Base-by-base conservation (phyloP, 225 moss, liverwort and hornwort species). In the Lunularia cruciata region DNA sequence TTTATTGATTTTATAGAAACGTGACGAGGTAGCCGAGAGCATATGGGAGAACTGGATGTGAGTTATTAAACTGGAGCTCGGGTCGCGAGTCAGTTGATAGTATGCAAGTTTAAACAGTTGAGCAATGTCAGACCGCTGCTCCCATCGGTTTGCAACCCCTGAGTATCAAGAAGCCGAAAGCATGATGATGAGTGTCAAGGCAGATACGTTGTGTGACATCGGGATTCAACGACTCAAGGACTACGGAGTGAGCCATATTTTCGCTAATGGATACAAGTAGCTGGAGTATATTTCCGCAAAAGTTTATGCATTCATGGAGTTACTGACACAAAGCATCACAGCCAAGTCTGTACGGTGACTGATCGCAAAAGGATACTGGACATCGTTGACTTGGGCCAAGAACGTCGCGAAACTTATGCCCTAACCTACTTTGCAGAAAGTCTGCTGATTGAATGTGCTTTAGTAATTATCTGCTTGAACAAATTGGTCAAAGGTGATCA, bases 351-450 rank as follows among this genome's bases (percentile, higher is more conserved):
- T 39, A 25, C 61, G 11, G 16, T 26, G 2, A 10, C 38, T 8
- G 38, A 61, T 23, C 25, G 40, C 38, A 61, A 19, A 40, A 61
- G 27, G 39, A 23, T 12, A 26, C 40, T 61, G 38, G 61, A 61
- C 61, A 60, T 25, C 61, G 63, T 64, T 64, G 63, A 64, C 45
- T 64, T 43, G 26, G 13, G 9, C 45, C 45, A 15, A 8, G 19
- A 64, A 43, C 13, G 28, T 46, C 46, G 63, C 28, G 14, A 16
- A 46, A 31, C 26, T 46, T 45, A 26, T 43, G 28, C 45, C 28
- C 12, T 25, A 28, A 27, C 43, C 45, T 27, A 22, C 27, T 64
- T 30, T 13, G 31, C 15, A 15, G 31, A 42, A 43, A 7, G 30
- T 12, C 43, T 47, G 63, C 46, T 46, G 63, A 64, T 64, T 28